Base-by-base conservation (phyloP, 2,329 filamentous ascomycete genomes). In the Daldinia eschscholtzii region DNA sequence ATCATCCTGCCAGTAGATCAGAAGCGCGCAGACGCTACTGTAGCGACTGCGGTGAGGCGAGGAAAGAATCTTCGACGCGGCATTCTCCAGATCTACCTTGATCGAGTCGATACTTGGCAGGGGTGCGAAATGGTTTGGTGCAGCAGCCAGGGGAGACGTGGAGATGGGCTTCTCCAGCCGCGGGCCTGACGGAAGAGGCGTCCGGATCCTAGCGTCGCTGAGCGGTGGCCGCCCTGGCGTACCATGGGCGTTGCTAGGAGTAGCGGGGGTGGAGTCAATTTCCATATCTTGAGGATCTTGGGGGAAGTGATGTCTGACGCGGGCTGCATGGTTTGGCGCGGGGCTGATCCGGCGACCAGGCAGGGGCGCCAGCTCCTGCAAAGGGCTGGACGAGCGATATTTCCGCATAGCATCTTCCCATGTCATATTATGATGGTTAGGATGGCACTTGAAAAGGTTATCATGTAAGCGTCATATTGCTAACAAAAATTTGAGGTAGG, bases 401-500 rank as follows among this genome's bases (percentile, higher is more conserved):
- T 87, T 88, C 73, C 79, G 81, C 53, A 85, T 81, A 15, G 87
- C 84, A 68, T 88, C 86, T 75, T 88, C 86, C 86, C 87, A 89
- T 10, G 85, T 87, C 85, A 88, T 86, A 71, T 85, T 85, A 71
- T 88, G 87, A 75, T 89, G 87, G 71, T 83, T 86, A 13, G 87
- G 87, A 72, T 88, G 85, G 75, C 87, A 89, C 87, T 79, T 87
- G 18, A 64, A 63, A 48, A 41, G 57, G 64, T 60, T 48, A 71
- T 69, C 56, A 70, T 74, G 75, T 76, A 70, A 77, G 73, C 71
- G 67, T 61, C 53, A 63, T 55, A 41, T 46, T 55, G 57, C 42
- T 57, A 30, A 55, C 56, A 44, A 59, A 37, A 57, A 35, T 42
- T 15, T n/a, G 41, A 28, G n/a, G 23, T 41, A 57, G 57, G 46